These are phyloP conservation scores for Colletotrichum lupini DNA, from an alignment of 2,329 filamentous ascomycete genomes.

Conservation along the genomic window DNA sequence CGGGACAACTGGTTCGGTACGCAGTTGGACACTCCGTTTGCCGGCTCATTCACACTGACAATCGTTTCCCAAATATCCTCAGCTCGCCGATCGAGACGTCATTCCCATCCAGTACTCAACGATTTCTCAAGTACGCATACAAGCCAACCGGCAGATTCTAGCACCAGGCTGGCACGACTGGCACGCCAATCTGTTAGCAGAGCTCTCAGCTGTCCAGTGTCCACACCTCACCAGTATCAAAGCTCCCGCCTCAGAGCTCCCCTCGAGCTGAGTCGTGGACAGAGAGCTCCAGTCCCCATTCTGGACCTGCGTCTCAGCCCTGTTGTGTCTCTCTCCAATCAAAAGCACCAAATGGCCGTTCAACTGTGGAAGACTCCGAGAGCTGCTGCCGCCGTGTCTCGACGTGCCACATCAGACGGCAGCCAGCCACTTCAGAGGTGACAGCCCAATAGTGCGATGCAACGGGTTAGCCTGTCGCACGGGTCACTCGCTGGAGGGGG, in stretches of 20 bases:
- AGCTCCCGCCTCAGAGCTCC: not conserved
- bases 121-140: not conserved
- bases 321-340: slow-evolving; percentile 25
- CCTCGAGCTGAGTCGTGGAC: not conserved
- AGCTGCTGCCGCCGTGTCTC: slow-evolving; percentile 4
- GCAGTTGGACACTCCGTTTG: not conserved
- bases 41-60: not conserved
- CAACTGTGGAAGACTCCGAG: slow-evolving; percentile 18
- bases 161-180: too few relatives aligned
- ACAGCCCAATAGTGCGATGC: slow-evolving; percentile 8
- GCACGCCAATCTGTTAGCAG: too few relatives aligned
- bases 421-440: slow-evolving; percentile 16
- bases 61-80: not conserved
- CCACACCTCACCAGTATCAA: not conserved
- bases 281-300: slow-evolving; percentile 3
- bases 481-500: not conserved
- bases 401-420: slow-evolving; percentile 20
- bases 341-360: not conserved
- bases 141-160: too few relatives aligned
- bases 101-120: not conserved
- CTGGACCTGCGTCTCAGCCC: not conserved
- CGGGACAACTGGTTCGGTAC: not conserved
- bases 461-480: slow-evolving; percentile 22
- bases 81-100: not conserved
- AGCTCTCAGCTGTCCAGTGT: too few relatives aligned